Evolutionary conservation across 2,329 filamentous ascomycete genomes (phyloP).

Genomic region (Trichoderma guizhouense): DNA sequence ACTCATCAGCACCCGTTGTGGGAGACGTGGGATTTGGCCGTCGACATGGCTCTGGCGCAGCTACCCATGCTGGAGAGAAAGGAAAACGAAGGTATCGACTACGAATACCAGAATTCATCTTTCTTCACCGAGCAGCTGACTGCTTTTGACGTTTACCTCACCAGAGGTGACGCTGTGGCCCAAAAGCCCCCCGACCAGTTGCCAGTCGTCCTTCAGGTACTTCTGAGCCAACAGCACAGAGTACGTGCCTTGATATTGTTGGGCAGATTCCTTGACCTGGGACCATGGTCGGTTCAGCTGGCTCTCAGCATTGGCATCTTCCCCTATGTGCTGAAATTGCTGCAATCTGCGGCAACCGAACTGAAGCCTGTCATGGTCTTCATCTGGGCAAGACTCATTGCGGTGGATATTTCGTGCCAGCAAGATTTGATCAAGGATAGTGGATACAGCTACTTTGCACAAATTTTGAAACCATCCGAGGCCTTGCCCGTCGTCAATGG

Average conservation of each 20-base stretch:
- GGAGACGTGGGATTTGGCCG: slow-evolving; percentile 96
- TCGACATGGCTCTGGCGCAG: slow-evolving; percentile 91
- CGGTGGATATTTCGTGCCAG: slow-evolving; percentile 91
- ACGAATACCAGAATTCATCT: slow-evolving; percentile 89
- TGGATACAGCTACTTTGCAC: slow-evolving; percentile 94
- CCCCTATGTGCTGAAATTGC: slow-evolving; percentile 93
- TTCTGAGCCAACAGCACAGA: slow-evolving; percentile 92
- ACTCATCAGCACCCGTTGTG: slow-evolving; percentile 93
- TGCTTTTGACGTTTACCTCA: slow-evolving; percentile 93
- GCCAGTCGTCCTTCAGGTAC: slow-evolving; percentile 90
- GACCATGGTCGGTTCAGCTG: slow-evolving; percentile 97
- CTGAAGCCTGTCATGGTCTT: slow-evolving; percentile 99
- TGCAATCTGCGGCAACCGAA: slow-evolving; percentile 92
- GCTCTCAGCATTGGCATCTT: slow-evolving; percentile 98
- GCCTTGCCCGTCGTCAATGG: slow-evolving; percentile 81
- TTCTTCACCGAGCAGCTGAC: slow-evolving; percentile 98
- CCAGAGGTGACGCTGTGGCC: slow-evolving; percentile 72
- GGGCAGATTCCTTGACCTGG: slow-evolving; percentile 89
- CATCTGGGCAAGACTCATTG: slow-evolving; percentile 95
- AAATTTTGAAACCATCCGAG: slow-evolving; percentile 81
- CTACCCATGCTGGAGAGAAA: slow-evolving; percentile 79
- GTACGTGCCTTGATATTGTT: slow-evolving; percentile 87
- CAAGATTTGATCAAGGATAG: slow-evolving; percentile 93
- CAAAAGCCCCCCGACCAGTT: slow-evolving; percentile 90
- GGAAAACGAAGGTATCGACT: slow-evolving; percentile 69